Percentiles rank a stretch among this genome's conserved stretches.
phyloP scores from a whole-genome alignment of 2,329 filamentous ascomycete genomes.

The Sporothrix sp. region DNA sequence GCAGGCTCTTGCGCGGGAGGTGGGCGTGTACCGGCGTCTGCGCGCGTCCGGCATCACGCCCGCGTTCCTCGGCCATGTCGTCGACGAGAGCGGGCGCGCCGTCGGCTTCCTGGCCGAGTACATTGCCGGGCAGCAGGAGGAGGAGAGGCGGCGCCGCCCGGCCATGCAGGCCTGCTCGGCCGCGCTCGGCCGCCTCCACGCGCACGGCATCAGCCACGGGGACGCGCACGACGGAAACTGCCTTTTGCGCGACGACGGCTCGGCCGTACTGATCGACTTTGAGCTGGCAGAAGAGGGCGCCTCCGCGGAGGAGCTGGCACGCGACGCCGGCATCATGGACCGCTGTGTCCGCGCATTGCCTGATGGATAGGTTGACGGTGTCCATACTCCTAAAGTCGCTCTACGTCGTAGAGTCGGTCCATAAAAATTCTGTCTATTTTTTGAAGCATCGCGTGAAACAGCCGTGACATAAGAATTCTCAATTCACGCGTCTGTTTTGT shows the following conservation, averaged over 20 bases:
- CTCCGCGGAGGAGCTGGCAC: conserved; percentile 1
- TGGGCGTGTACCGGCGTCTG: conserved; percentile 10
- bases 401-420: too few relatives aligned
- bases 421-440: too few relatives aligned
- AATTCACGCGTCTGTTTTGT: too few relatives aligned
- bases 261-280: conserved; percentile 18
- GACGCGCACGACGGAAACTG: conserved; percentile 19
- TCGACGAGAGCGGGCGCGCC: not conserved
- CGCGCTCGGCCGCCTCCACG: conserved; percentile 14
- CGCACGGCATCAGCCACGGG: conserved; percentile 11
- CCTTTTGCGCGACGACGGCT: conserved; percentile 8
- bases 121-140: not conserved
- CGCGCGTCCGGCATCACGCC: conserved; percentile 8
- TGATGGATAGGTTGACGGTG: too few relatives aligned
- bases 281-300: conserved; percentile 13
- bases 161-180: conserved; percentile 8
- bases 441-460: too few relatives aligned
- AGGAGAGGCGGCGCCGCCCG: not conserved
- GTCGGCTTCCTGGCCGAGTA: conserved; percentile 16
- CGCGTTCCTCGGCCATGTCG: conserved; percentile 13
- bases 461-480: too few relatives aligned
- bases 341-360: not conserved
- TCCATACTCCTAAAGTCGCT: too few relatives aligned
- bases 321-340: conserved; percentile 15
- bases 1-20: conserved; percentile 10